These are phyloP conservation scores for Euphorbia celastroides DNA, from an alignment of 441 rosid genomes.

Conservation along the genomic window DNA sequence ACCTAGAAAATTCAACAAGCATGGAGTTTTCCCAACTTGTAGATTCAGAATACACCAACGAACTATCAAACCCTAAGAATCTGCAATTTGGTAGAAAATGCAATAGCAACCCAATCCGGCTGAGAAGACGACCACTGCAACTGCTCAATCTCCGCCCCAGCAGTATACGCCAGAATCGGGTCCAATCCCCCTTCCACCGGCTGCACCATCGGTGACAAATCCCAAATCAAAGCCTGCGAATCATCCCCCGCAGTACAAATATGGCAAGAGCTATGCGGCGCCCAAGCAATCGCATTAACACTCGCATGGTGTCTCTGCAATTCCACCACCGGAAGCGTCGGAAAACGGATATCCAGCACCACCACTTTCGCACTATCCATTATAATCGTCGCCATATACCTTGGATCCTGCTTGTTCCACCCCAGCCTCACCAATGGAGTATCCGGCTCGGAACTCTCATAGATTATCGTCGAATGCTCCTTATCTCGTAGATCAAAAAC, in stretches of 20 bases:
- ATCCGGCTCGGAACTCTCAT: conserved; percentile 92
- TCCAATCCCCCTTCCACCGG: conserved; percentile 94
- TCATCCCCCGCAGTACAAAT: conserved; percentile 97
- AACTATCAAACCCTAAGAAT: conserved; percentile 77
- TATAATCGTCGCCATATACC: conserved; percentile 94
- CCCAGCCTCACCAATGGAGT: conserved; percentile 85
- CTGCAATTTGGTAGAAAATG: conserved; percentile 86
- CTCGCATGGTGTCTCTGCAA: conserved; percentile 89
- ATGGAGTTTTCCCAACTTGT: neutral
- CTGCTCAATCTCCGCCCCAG: conserved; percentile 96
- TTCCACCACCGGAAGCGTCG: conserved; percentile 87
- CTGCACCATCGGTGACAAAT: conserved; percentile 85
- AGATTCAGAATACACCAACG: neutral
- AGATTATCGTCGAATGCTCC: conserved; percentile 91
- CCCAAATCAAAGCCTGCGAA: conserved; percentile 96
- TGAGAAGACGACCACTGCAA: conserved; percentile 94
- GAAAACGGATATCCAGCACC: conserved; percentile 87
- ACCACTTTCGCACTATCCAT: conserved; percentile 97
- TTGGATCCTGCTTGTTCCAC: conserved; percentile 99
- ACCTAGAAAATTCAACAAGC: neutral
- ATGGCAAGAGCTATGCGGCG: conserved; percentile 94
- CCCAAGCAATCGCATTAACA: conserved; percentile 98
- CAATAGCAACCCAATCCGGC: conserved; percentile 98
- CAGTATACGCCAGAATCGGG: conserved; percentile 87
- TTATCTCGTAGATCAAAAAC: conserved; percentile 91